A percentile compares a stretch with the other conserved stretches of the same genome.
These are phyloP conservation scores for Nitzschia sp. DNA, from an alignment of 108 stramenopile genomes.

Conservation along the genomic window DNA sequence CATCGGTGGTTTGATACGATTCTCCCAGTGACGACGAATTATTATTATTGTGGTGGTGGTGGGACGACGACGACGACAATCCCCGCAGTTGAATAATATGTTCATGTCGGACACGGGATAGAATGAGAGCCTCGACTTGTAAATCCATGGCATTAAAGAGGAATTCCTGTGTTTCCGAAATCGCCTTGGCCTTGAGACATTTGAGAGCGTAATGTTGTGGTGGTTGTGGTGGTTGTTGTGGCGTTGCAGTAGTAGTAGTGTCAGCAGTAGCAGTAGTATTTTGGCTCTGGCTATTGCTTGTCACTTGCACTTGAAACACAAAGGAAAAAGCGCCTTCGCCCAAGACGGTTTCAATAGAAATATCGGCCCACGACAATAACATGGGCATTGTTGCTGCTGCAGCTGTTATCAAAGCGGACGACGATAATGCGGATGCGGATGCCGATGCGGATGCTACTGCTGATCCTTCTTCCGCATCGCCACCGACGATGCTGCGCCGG, in stretches of 20 bases:
- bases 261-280: too few relatives aligned
- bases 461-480: too few relatives aligned
- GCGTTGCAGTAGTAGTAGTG: too few relatives aligned
- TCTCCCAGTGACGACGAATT: too few relatives aligned
- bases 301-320: constrained; percentile 16
- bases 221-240: not conserved
- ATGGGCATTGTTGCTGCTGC: too few relatives aligned
- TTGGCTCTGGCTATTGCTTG: not conserved
- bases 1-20: constrained; percentile 9
- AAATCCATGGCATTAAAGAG: constrained; percentile 27
- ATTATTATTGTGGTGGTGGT: too few relatives aligned
- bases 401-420: too few relatives aligned
- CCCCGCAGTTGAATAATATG: constrained; percentile 29
- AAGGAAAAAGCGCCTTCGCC: constrained; percentile 26
- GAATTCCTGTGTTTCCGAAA: constrained; percentile 3
- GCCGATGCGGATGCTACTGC: too few relatives aligned
- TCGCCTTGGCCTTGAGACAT: constrained; percentile 21
- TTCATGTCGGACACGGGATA: constrained; percentile 17
- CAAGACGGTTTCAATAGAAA: constrained; percentile 12
- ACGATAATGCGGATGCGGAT: too few relatives aligned
- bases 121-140: constrained; percentile 16
- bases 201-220: constrained; percentile 8
- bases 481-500: too few relatives aligned
- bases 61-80: not conserved
- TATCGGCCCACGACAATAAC: not conserved